These are phyloP conservation scores for Elaeis oleifera DNA, from an alignment of 202 grass and related monocot genomes.

Conservation along the genomic window DNA sequence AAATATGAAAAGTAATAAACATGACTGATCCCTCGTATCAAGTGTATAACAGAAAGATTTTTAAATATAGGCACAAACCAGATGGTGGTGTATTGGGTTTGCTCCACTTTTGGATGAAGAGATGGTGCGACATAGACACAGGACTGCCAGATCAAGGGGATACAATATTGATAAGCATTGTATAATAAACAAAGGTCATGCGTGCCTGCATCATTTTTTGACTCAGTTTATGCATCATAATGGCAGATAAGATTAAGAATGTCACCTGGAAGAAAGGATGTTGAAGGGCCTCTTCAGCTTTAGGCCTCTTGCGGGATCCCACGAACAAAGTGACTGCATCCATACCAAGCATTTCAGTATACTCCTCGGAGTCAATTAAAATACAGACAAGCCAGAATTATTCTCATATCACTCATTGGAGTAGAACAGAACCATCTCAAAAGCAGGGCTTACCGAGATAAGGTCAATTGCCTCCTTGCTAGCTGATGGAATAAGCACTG, in stretches of 20 bases:
- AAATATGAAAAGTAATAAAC: not conserved
- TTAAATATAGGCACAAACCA: conserved; percentile 38
- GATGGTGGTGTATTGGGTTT: conserved; percentile 66
- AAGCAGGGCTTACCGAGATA: conserved; percentile 53
- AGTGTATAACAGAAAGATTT: not conserved
- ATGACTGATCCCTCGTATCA: not conserved
- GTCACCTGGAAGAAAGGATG: conserved; percentile 70
- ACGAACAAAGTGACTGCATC: conserved; percentile 69
- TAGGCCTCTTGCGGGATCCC: conserved; percentile 90
- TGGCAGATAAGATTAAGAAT: not conserved
- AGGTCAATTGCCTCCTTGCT: conserved; percentile 71
- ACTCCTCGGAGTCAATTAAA: not conserved
- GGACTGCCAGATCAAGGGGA: conserved; percentile 25
- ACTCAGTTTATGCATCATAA: too few relatives aligned
- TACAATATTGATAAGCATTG: not conserved
- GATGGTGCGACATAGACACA: conserved; percentile 57
- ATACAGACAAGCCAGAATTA: not conserved
- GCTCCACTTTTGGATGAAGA: conserved; percentile 45
- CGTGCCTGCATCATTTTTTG: too few relatives aligned
- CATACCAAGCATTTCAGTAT: not conserved
- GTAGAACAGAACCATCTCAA: not conserved
- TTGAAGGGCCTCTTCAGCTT: conserved; percentile 72
- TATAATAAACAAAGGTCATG: too few relatives aligned
- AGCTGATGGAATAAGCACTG: conserved; percentile 55
- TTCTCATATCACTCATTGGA: too few relatives aligned